Evolutionary conservation across 768 basidiomycete genomes (phyloP), one percentile per base, ranked within the genome.

Genomic region (Tulasnella sp.): DNA sequence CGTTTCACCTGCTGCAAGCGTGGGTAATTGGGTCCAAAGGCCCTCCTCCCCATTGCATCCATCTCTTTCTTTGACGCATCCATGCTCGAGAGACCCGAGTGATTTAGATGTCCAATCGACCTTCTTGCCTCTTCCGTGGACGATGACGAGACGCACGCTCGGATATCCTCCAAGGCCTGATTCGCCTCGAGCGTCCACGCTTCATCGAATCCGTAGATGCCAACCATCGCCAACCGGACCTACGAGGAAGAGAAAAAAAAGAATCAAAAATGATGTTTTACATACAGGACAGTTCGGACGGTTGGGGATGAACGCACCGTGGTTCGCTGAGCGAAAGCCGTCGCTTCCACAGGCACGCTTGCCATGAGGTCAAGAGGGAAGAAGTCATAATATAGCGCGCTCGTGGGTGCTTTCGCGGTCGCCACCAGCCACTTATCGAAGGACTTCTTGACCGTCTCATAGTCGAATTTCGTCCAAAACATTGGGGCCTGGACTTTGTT

Each of bases 21-120:
- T 12, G 45, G 2, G 41, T 59, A 63, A 43, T 60, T 63, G 21
- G 24, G 21, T 2, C 61, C 61, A 27, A 62, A 63, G 12, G 51
- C 22, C 24, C 27, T 34, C 43, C 51, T 11, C 17, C 45, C 46
- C n/a, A 49, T 49, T 31, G 30, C 57, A 17, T 59, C 57, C 10
- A 46, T 49, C 11, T 59, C 57, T 19, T 49, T 50, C 21, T 8
- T 21, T 9, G 48, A 31, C 46, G 57, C 7, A 25, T 38, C 48
- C 10, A 41, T 27, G 57, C n/a, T n/a, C n/a, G n/a, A n/a, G n/a
- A n/a, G n/a, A n/a, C 34, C 45, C 19, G 45, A 27, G 27, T 59
- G 41, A 22, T 49, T 49, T 0, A 46, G 21, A 31, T 59, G 49
- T 21, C 57, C 57, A 2, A 56, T 24, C 21, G 54, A 56, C 1